Evolutionary conservation across 2,329 filamentous ascomycete species (phyloP).

Genomic region (Aplosporella prunicola): DNA sequence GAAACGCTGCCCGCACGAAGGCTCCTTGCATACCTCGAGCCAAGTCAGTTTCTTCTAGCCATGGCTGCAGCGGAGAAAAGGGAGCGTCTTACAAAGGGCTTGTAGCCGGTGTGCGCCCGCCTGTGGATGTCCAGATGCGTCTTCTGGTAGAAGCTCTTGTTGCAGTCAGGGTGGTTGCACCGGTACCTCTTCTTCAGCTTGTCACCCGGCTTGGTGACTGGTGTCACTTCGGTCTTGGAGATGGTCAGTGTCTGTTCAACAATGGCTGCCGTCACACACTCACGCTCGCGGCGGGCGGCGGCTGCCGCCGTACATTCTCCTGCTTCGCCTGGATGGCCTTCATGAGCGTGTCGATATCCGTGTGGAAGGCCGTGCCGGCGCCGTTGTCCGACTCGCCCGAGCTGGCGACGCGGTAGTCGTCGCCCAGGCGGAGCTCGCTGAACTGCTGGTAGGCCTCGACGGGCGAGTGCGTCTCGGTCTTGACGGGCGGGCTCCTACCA

Average conservation of each 20-base stretch:
- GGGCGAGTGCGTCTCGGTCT: constrained; percentile 35
- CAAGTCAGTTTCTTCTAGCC: constrained; percentile 12
- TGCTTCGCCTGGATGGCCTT: constrained; percentile 69
- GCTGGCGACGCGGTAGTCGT: constrained; percentile 20
- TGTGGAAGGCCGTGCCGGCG: constrained; percentile 57
- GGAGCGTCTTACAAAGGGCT: constrained; percentile 64
- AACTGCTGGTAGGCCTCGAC: constrained; percentile 32
- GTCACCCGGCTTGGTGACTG: constrained; percentile 18
- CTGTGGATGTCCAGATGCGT: constrained; percentile 88
- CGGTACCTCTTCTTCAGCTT: constrained; percentile 56
- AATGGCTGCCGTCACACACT: too few relatives aligned
- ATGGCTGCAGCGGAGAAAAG: background rate
- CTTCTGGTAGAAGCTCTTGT: constrained; percentile 80
- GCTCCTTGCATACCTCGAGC: constrained; percentile 54
- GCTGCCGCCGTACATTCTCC: constrained; percentile 24
- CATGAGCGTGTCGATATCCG: constrained; percentile 80
- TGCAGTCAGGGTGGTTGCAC: constrained; percentile 65
- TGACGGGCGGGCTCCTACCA: constrained; percentile 29
- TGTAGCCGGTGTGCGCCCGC: constrained; percentile 78
- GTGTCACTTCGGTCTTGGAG: background rate
- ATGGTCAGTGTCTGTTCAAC: too few relatives aligned
- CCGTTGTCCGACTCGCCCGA: constrained; percentile 31
- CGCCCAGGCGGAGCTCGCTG: constrained; percentile 18
- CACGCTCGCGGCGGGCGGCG: too few relatives aligned
- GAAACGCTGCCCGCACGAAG: constrained; percentile 68